phyloP scores from a whole-genome alignment of 345 rosid species.

The Camelina hispida region DNA sequence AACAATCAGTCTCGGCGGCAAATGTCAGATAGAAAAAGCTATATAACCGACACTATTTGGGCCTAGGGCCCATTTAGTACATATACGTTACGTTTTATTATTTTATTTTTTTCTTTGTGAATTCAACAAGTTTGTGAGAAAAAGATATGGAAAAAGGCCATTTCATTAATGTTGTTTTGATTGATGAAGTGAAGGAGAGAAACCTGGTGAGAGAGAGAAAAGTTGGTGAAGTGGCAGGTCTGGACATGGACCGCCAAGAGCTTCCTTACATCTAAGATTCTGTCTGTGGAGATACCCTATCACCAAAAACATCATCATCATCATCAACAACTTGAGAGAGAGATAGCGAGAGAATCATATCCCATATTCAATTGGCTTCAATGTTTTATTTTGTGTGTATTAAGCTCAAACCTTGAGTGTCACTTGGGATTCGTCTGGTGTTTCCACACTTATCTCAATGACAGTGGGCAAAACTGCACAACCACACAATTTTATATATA shows the following conservation, averaged over 20 bases:
- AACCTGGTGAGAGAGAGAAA: constrained; percentile 87
- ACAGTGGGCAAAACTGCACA: constrained; percentile 74
- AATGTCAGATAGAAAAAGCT: constrained; percentile 39
- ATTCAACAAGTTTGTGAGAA: background rate
- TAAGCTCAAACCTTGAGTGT: constrained; percentile 70
- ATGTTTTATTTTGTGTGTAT: background rate
- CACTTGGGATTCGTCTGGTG: constrained; percentile 81
- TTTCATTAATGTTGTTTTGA: background rate
- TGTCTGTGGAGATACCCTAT: constrained; percentile 97
- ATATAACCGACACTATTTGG: constrained; percentile 29
- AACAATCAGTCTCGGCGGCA: constrained; percentile 25
- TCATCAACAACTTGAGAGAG: background rate
- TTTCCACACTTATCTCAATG: constrained; percentile 70
- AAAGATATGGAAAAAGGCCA: too few relatives aligned
- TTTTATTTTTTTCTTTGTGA: too few relatives aligned
- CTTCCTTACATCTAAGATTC: constrained; percentile 85
- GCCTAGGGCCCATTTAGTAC: constrained; percentile 44
- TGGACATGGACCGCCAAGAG: constrained; percentile 77
- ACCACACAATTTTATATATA: constrained; percentile 24
- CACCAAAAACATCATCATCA: constrained; percentile 20
- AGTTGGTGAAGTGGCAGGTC: constrained; percentile 89
- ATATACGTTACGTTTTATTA: background rate
- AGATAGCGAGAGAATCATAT: constrained; percentile 14
- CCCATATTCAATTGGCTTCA: constrained; percentile 7
- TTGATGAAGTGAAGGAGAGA: constrained; percentile 5